Base-by-base conservation (phyloP, 352 stramenopile genomes). In the Phytopythium vexans region DNA sequence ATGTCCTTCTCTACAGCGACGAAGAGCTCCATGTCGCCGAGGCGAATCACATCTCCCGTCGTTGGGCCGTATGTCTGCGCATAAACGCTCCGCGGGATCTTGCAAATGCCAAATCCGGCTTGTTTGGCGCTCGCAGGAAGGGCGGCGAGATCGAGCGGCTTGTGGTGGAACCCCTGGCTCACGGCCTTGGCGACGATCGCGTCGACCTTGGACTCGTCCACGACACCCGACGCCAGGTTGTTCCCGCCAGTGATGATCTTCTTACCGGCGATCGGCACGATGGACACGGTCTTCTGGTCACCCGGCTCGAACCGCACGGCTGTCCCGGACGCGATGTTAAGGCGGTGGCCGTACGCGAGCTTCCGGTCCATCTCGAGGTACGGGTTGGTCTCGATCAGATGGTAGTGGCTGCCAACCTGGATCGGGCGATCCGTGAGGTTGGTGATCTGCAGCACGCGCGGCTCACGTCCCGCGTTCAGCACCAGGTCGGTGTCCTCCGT, bases 301-400 rank as follows among this genome's bases (percentile, higher is more conserved):
- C 95, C 95, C 0, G 96, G 95, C 75, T 99, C 96, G 61, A 99
- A 99, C 33, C 96, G 83, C 31, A 99, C 92, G 11, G 91, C 89
- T 8, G 90, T 93, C 8, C 94, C 94, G 2, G 81, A 89, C 16
- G 93, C 81, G 56, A 99, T 96, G 75, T 99, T 98, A 1, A 99
- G 72, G 4, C 95, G 83, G 56, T 92, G 82, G n/a, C 95, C 95
- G 64, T 98, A 97, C 6, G 92, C 81, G 8, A 82, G 54, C 44
- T 75, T 77, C 8, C 96, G 89, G 66, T 99, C 94, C 77, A 99
- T 98, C 43, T 88, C 71, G n/a, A 99, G 70, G 49, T 90, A 89
- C 55, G 83, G 82, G 67, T 99, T 99, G 43, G 91, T 89, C 74
- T 99, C 96, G 21, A 98, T 86, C 66, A 99, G 97, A 57, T 97